phyloP scores from a whole-genome alignment of 2,329 filamentous ascomycete species.

The Chalaropsis thielavioides region DNA sequence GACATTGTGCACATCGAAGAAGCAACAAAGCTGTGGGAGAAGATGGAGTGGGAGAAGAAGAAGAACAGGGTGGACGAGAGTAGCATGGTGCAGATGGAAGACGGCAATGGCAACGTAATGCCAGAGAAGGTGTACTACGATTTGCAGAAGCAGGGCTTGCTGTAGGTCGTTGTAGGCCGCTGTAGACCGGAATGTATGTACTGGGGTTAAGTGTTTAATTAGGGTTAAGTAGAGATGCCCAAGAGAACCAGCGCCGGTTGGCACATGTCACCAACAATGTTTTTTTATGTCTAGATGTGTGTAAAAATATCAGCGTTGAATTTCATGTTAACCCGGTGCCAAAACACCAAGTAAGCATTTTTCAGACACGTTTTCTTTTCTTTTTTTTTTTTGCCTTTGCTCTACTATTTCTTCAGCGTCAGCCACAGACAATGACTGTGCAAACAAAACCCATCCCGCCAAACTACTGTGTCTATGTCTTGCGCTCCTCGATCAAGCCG shows the following conservation, averaged over 20 bases:
- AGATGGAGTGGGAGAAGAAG: slow-evolving; percentile 77
- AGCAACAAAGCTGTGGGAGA: slow-evolving; percentile 78
- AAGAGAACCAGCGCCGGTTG: not conserved
- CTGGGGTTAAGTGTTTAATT: slow-evolving; percentile 5
- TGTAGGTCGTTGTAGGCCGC: slow-evolving; percentile 33
- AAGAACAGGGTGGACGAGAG: slow-evolving; percentile 61
- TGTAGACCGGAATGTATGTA: slow-evolving; percentile 10
- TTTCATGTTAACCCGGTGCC: not conserved
- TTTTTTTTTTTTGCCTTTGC: not conserved
- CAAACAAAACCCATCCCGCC: slow-evolving; percentile 55
- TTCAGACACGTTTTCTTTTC: not conserved
- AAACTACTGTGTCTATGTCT: slow-evolving; percentile 84
- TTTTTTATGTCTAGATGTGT: not conserved
- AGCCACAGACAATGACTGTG: slow-evolving; percentile 26
- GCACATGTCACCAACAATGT: not conserved
- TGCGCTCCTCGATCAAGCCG: slow-evolving; percentile 65
- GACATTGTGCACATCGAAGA: slow-evolving; percentile 91
- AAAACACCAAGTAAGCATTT: not conserved
- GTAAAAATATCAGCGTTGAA: not conserved
- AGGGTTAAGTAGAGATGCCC: slow-evolving; percentile 7
- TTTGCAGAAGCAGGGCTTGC: slow-evolving; percentile 76
- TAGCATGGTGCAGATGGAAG: slow-evolving; percentile 94
- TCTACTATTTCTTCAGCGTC: not conserved
- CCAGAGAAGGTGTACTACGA: slow-evolving; percentile 97
- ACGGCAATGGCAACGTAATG: slow-evolving; percentile 95